These are phyloP conservation scores for Sugiyamaella mastotermitis DNA, from an alignment of 805 yeast species.

Conservation along the genomic window DNA sequence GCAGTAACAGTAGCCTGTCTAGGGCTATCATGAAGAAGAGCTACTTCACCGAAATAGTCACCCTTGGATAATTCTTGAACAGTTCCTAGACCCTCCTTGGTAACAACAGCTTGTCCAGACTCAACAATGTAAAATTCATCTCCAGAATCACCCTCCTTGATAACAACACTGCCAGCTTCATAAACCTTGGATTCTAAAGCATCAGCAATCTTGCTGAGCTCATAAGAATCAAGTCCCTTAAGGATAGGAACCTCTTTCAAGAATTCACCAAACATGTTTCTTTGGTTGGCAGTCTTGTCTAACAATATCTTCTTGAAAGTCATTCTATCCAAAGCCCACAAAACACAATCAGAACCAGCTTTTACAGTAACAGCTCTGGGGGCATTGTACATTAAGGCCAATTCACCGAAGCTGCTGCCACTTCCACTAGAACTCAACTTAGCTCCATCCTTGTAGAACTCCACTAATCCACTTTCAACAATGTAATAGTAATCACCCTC, in stretches of 20 bases:
- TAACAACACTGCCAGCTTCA: constrained; percentile 65
- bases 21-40: constrained; percentile 83
- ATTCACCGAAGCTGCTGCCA: constrained; percentile 92
- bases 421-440: constrained; percentile 72
- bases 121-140: constrained; percentile 71
- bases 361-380: constrained; percentile 95
- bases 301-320: constrained; percentile 88
- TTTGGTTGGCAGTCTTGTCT: constrained; percentile 85
- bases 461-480: constrained; percentile 78
- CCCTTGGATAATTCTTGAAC: constrained; percentile 61
- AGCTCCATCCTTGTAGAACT: constrained; percentile 64
- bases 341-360: constrained; percentile 61
- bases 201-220: constrained; percentile 89
- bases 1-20: constrained; percentile 92
- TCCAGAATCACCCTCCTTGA: constrained; percentile 81
- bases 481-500: constrained; percentile 91
- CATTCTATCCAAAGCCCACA: constrained; percentile 91
- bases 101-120: constrained; percentile 75
- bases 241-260: constrained; percentile 82
- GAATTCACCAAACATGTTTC: constrained; percentile 85
- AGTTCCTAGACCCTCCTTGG: constrained; percentile 50
- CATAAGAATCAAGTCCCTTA: constrained; percentile 64
- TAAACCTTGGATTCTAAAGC: constrained; percentile 78
- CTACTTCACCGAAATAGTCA: constrained; percentile 95
- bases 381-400: constrained; percentile 94